Percentiles rank a stretch among this genome's conserved stretches.
Conservation (phyloP, 106 monocot genomes). For the Ottelia alismoides region DNA sequence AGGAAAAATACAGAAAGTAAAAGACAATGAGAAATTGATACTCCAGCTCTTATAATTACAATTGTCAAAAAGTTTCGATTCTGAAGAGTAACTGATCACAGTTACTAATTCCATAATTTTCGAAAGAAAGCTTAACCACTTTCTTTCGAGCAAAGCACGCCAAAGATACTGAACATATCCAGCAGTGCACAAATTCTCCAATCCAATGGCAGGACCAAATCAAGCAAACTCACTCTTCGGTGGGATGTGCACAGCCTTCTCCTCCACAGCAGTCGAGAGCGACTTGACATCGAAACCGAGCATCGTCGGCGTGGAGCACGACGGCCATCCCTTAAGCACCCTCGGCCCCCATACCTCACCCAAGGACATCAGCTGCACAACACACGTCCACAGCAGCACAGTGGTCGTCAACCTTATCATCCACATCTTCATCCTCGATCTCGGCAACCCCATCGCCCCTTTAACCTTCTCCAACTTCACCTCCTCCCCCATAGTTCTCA, state of each 20-base stretch:
- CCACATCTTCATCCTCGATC: conserved; percentile 72
- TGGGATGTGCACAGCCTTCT: conserved; percentile 7
- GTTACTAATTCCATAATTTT: too few relatives aligned
- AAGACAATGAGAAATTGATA: too few relatives aligned
- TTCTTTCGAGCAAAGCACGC: too few relatives aligned
- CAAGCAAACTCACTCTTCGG: conserved; percentile 32
- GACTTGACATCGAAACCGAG: background rate
- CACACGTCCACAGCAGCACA: conserved; percentile 72
- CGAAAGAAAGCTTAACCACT: too few relatives aligned
- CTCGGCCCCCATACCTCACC: conserved; percentile 66
- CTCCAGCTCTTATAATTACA: too few relatives aligned
- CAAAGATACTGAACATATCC: too few relatives aligned
- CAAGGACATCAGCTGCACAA: conserved; percentile 69
- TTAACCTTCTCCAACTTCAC: conserved; percentile 10
- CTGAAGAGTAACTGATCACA: too few relatives aligned
- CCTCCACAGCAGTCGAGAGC: background rate
- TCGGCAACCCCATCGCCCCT: conserved; percentile 17
- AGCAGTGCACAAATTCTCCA: too few relatives aligned
- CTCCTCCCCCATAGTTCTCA: too few relatives aligned
- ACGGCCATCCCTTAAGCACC: conserved; percentile 65
- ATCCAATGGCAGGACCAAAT: too few relatives aligned
- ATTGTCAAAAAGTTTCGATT: too few relatives aligned
- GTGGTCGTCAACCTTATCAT: conserved; percentile 49
- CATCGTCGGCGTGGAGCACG: conserved; percentile 24
- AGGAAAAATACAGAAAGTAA: too few relatives aligned